A percentile compares a stretch with the other conserved stretches of the same genome.
These are phyloP conservation scores for Solanum sejunctum DNA, from an alignment of 257 asterid species.

Conservation along the genomic window DNA sequence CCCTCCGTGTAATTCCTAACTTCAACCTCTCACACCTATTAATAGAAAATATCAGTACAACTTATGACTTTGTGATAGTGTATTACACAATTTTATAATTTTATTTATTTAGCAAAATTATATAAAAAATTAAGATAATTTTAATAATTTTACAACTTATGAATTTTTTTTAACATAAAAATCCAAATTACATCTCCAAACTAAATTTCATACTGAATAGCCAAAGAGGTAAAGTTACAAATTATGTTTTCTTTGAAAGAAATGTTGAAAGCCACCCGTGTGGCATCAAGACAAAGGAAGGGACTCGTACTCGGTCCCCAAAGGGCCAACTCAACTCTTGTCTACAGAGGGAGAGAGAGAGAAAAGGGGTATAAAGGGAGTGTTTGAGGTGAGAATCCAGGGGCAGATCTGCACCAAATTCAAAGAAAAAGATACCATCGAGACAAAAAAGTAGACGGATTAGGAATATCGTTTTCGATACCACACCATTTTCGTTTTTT, in stretches of 20 bases:
- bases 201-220: no score
- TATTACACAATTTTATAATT: no score
- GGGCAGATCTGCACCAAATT: not conserved
- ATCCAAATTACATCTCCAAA: no score
- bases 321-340: not conserved
- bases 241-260: not conserved
- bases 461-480: conserved; percentile 3
- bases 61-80: no score
- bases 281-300: conserved; percentile 1
- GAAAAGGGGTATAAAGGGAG: not conserved
- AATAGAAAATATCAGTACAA: no score
- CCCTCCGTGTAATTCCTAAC: no score
- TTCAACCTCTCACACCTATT: no score
- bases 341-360: not conserved
- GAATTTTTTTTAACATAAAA: no score
- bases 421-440: conserved; percentile 1
- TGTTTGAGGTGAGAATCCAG: not conserved
- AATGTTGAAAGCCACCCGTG: conserved; percentile 7
- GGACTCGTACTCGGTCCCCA: not conserved
- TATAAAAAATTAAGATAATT: no score
- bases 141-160: no score
- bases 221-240: no score
- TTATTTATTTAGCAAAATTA: no score
- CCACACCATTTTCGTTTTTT: not conserved
- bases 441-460: not conserved